Base-by-base conservation (phyloP, 169 alveolate genomes). In the Cryptosporidium meleagridis region DNA sequence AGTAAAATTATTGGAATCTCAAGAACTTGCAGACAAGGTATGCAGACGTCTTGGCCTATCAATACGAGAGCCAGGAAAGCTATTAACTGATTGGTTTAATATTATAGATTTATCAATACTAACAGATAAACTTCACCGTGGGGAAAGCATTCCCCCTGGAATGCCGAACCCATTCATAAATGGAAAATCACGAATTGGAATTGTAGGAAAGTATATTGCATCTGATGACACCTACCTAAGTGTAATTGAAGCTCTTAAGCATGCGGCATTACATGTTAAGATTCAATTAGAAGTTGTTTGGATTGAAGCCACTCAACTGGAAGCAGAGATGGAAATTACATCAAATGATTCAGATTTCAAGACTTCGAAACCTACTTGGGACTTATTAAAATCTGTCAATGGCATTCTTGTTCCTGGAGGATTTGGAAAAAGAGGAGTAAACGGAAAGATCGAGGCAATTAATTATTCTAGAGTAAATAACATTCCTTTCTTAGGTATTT, bases 341-440 rank as follows among this genome's bases (percentile, higher is more conserved):
- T 59, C 75, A 21, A 31, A 53, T 33, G 61, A 85, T 1, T 85
- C 85, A 62, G 18, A 61, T 23, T 31, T 33, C 41, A 71, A 71
- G 37, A 92, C 92, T 70, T 93, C 87, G 21, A 41, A 59, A 18
- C 67, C 67, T 33, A 95, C 95, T 1, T 94, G 97, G 96, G 93
- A 85, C 39, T 85, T 92, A 21, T 84, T 97, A 41, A 85, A 86
- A 89, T 75, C 91, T 0, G 95, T 92, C 14, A 95, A 95, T 44
- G 99, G 98, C 1, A 96, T 97, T 45, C 95, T 97, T 44, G 96
- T 96, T 26, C 99, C 99, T 6, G 98, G 97, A 33, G 99, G 99
- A 10, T 98, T 97, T 93, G 99, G 99, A 1, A 94, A 95, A 35
- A 92, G 99, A 51, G 99, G 99, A 18, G 89, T 95, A 53, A 93